Percentiles rank a stretch among this genome's conserved stretches.
phyloP scores from a whole-genome alignment of 192 early-diverging fungal genomes.

The Coemansia sp. region DNA sequence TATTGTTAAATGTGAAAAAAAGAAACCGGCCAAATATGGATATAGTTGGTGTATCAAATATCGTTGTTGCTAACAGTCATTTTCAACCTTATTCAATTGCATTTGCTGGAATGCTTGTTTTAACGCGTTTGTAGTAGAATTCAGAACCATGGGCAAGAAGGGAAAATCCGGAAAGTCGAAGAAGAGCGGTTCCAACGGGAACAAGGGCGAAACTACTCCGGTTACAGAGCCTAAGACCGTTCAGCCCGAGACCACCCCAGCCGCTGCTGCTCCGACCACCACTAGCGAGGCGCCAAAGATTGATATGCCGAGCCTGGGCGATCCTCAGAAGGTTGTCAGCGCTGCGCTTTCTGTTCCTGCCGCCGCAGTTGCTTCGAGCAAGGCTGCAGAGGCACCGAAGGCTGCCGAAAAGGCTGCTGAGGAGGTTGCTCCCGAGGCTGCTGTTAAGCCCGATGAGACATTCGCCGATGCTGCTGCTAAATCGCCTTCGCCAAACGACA shows the following conservation, averaged over 20 bases:
- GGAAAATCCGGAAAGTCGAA: conserved; percentile 30
- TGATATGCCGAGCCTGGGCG: conserved; percentile 6
- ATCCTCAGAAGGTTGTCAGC: conserved; percentile 7
- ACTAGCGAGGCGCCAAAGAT: not conserved
- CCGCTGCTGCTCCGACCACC: not conserved
- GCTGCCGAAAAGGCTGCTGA: not conserved
- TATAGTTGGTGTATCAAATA: no score
- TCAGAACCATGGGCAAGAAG: conserved; percentile 31
- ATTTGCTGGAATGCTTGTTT: not conserved
- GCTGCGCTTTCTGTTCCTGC: not conserved
- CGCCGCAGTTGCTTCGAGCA: not conserved
- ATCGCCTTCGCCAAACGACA: not conserved
- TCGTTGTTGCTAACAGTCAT: not conserved
- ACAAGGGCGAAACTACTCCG: conserved; percentile 4
- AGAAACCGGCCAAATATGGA: no score
- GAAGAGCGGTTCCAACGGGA: conserved; percentile 14
- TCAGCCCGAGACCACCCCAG: not conserved
- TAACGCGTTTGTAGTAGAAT: not conserved
- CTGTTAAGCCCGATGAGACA: conserved; percentile 8
- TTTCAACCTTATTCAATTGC: not conserved
- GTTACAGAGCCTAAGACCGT: not conserved
- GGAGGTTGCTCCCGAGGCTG: conserved; percentile 1
- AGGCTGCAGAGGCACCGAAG: not conserved
- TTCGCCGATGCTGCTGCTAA: conserved; percentile 8
- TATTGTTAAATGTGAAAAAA: not conserved